These are phyloP conservation scores for Ophiognomonia clavigignenti-juglandacearum DNA, from an alignment of 2,329 filamentous ascomycete genomes.

Conservation along the genomic window DNA sequence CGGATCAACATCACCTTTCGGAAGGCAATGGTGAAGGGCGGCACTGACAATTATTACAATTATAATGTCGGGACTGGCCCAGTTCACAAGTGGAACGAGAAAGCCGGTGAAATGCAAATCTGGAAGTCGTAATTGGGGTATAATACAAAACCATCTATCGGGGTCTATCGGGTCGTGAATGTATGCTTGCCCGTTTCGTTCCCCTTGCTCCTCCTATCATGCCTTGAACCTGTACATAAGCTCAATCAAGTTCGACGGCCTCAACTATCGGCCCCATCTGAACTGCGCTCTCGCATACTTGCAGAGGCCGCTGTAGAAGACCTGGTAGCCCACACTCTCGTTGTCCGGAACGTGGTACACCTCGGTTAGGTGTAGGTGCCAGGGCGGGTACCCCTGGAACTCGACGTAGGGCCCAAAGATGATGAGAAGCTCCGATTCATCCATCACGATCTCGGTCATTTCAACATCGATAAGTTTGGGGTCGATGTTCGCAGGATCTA, in stretches of 20 bases:
- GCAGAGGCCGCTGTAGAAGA: slow-evolving; percentile 80
- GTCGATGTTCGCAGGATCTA: slow-evolving; percentile 76
- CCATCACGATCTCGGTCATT: slow-evolving; percentile 72
- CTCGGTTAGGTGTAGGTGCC: slow-evolving; percentile 92
- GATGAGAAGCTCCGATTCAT: slow-evolving; percentile 84
- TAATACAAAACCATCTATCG: slow-evolving; percentile 13
- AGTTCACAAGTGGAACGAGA: slow-evolving; percentile 63
- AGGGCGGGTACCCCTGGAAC: slow-evolving; percentile 88
- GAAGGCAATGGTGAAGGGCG: slow-evolving; percentile 62
- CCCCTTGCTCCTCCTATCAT: slow-evolving; percentile 4
- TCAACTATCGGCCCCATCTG: slow-evolving; percentile 63
- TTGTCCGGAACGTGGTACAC: slow-evolving; percentile 80
- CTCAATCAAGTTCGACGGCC: slow-evolving; percentile 4
- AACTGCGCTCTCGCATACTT: slow-evolving; percentile 86
- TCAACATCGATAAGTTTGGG: slow-evolving; percentile 85
- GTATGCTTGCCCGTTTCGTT: too few species aligned
- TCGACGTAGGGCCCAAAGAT: slow-evolving; percentile 81
- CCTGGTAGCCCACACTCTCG: slow-evolving; percentile 84
- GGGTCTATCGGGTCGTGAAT: too few species aligned
- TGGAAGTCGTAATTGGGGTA: slow-evolving; percentile 25
- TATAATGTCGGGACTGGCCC: slow-evolving; percentile 73
- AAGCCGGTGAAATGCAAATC: slow-evolving; percentile 42
- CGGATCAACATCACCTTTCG: slow-evolving; percentile 77
- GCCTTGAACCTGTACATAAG: slow-evolving; percentile 5
- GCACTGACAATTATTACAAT: slow-evolving; percentile 78